Conservation (phyloP, 2,329 filamentous ascomycete genomes). For the Canariomyces notabilis region DNA sequence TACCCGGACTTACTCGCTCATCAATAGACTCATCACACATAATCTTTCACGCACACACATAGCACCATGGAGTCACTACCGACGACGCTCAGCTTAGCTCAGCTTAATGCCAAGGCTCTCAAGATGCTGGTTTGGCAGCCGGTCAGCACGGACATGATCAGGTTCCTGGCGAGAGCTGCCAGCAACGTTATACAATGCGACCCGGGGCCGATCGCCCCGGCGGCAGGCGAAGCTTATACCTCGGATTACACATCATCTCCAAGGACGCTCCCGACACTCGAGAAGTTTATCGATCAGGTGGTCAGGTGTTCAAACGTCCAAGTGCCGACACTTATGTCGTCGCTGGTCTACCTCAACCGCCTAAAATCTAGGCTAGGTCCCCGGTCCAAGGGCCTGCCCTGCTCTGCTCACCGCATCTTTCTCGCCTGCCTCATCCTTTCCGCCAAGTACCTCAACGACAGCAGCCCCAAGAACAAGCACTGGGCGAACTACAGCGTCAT, state of each 20-base stretch:
- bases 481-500: slow-evolving; percentile 92
- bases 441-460: slow-evolving; percentile 98
- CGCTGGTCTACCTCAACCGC: slow-evolving; percentile 85
- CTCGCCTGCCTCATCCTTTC: slow-evolving; percentile 78
- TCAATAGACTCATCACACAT: slow-evolving; percentile 1
- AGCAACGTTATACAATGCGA: slow-evolving; percentile 78
- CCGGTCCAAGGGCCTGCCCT: slow-evolving; percentile 91
- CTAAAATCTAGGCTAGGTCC: slow-evolving; percentile 82
- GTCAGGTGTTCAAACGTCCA: slow-evolving; percentile 93
- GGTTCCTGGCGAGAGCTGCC: slow-evolving; percentile 69
- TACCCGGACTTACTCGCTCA: slow-evolving; percentile 1
- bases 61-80: slow-evolving; percentile 43
- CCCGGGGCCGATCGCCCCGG: slow-evolving; percentile 48
- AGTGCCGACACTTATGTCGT: slow-evolving; percentile 95
- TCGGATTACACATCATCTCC: slow-evolving; percentile 47
- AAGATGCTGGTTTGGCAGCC: slow-evolving; percentile 76
- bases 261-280: slow-evolving; percentile 67
- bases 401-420: slow-evolving; percentile 97
- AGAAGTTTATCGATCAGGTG: slow-evolving; percentile 86
- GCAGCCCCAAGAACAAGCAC: slow-evolving; percentile 99
- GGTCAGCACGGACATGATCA: slow-evolving; percentile 71
- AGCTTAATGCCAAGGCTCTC: slow-evolving; percentile 68
- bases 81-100: slow-evolving; percentile 40
- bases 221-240: slow-evolving; percentile 32
- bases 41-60: slow-evolving; percentile 14